These are phyloP conservation scores for Pharus latifolius DNA, from an alignment of 176 grass and related monocot species.

Conservation along the genomic window DNA sequence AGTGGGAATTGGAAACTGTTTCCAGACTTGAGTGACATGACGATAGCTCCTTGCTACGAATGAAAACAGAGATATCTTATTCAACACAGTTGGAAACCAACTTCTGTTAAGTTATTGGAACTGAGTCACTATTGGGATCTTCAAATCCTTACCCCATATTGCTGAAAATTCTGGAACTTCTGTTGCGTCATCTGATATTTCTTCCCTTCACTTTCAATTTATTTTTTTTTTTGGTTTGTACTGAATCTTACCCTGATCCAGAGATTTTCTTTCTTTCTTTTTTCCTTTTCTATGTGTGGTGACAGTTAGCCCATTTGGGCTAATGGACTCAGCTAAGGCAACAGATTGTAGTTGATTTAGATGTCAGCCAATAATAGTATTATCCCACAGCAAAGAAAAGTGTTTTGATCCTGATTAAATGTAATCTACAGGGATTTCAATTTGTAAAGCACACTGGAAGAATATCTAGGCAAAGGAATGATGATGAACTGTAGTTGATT, in stretches of 20 bases:
- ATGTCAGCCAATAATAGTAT: too few relatives aligned
- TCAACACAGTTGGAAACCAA: neutral
- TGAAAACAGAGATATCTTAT: constrained; percentile 3
- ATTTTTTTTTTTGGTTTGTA: neutral
- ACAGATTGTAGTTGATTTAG: too few relatives aligned
- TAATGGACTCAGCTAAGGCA: too few relatives aligned
- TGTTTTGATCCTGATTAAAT: neutral
- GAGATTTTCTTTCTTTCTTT: neutral
- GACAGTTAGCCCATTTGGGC: too few relatives aligned
- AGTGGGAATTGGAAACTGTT: neutral
- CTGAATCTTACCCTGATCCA: neutral
- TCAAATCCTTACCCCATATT: neutral
- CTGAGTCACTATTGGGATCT: neutral
- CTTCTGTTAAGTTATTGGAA: neutral
- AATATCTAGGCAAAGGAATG: neutral
- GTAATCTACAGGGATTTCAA: neutral
- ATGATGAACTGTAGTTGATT: neutral
- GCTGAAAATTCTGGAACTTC: neutral
- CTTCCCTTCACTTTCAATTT: neutral
- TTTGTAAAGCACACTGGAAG: neutral
- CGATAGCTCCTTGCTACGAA: neutral
- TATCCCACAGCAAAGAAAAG: too few relatives aligned
- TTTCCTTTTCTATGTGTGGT: too few relatives aligned
- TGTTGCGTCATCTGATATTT: neutral
- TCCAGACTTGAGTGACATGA: neutral